Evolutionary conservation across 176 grass and related monocot species (phyloP).

Genomic region (Urochloa ruziziensis): DNA sequence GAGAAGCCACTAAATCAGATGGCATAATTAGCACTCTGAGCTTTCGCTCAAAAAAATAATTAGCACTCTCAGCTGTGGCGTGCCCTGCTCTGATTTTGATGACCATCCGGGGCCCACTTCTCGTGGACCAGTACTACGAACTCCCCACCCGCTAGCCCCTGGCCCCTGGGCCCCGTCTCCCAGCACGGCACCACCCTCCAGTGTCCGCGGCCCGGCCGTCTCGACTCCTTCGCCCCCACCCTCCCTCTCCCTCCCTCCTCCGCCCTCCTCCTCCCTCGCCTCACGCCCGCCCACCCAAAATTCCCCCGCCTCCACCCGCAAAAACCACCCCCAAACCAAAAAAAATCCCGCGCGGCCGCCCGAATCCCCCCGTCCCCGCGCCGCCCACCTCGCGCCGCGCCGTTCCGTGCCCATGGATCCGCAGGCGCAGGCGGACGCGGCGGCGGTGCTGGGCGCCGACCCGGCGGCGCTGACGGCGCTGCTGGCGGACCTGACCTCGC

Average conservation of each 20-base stretch:
- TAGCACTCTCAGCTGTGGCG: conserved; percentile 28
- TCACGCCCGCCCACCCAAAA: conserved; percentile 22
- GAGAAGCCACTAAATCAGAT: neutral
- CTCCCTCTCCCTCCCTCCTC: neutral
- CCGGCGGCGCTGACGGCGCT: conserved; percentile 32
- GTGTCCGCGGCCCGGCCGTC: conserved; percentile 26
- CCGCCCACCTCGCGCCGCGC: too few relatives aligned
- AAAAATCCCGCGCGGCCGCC: conserved; percentile 12
- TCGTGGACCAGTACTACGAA: conserved; percentile 17
- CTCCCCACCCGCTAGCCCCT: too few relatives aligned
- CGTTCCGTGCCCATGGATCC: too few relatives aligned
- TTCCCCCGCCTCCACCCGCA: conserved; percentile 12
- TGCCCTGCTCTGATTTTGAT: conserved; percentile 32
- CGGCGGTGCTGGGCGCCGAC: too few relatives aligned
- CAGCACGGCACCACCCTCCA: conserved; percentile 32
- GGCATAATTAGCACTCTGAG: conserved; percentile 28
- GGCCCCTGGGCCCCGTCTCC: neutral
- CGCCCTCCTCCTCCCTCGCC: neutral
- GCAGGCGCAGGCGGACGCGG: too few relatives aligned
- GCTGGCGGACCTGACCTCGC: too few relatives aligned
- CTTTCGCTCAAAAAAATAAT: too few relatives aligned
- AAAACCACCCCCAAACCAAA: conserved; percentile 35
- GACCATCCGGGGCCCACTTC: neutral
- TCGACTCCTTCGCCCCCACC: conserved; percentile 17
- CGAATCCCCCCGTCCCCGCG: too few relatives aligned